A percentile compares a stretch with the other conserved stretches of the same genome.
Evolutionary conservation across 257 asterid species (phyloP).

Genomic region (Solanum chilense): DNA sequence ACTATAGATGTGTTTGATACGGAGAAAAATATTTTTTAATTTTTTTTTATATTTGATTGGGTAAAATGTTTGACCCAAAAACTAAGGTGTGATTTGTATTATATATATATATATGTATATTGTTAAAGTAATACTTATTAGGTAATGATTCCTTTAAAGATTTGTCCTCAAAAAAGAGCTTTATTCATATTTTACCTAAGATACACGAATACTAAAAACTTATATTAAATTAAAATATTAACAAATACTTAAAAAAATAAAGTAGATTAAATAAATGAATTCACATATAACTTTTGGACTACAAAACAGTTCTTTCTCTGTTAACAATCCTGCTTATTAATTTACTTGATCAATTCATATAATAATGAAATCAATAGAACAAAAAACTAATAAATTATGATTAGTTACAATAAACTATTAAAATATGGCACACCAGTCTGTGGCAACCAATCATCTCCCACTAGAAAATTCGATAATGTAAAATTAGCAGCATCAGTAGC

Average conservation of each 20-base stretch:
- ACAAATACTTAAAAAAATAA: not conserved
- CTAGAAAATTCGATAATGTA: constrained; percentile 34
- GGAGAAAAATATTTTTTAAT: too few species aligned
- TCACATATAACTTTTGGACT: not conserved
- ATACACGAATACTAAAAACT: too few species aligned
- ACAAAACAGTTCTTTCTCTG: too few species aligned
- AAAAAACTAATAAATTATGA: not conserved
- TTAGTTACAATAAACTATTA: constrained; percentile 14
- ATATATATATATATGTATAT: too few species aligned
- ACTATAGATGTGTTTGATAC: too few species aligned
- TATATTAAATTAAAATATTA: not conserved
- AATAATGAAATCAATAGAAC: not conserved
- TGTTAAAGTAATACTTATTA: too few species aligned
- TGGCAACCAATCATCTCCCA: constrained; percentile 60
- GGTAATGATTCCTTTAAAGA: too few species aligned
- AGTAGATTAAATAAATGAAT: not conserved
- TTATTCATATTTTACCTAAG: too few species aligned
- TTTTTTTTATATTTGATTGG: too few species aligned
- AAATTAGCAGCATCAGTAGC: constrained; percentile 44
- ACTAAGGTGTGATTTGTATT: too few species aligned
- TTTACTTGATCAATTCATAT: not conserved
- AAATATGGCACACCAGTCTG: constrained; percentile 36
- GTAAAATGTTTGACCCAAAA: too few species aligned
- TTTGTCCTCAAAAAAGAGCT: too few species aligned
- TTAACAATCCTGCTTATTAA: not conserved